phyloP scores from a whole-genome alignment of 192 early-diverging fungal genomes.

The Helicostylum pulchrum region DNA sequence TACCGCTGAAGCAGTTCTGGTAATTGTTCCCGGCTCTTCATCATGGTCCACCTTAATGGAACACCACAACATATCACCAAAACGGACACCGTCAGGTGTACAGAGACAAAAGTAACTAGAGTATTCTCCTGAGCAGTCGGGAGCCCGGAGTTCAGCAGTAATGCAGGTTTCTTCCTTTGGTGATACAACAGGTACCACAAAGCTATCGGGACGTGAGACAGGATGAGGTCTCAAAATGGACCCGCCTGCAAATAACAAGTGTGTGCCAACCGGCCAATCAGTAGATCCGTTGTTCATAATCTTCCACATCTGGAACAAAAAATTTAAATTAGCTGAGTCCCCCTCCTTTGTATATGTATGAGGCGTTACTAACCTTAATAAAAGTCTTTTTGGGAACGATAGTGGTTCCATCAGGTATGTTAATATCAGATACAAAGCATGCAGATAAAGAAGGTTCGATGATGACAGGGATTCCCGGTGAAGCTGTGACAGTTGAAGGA shows the following conservation, averaged over 20 bases:
- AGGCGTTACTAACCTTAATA: constrained; percentile 39
- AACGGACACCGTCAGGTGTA: constrained; percentile 53
- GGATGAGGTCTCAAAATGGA: constrained; percentile 35
- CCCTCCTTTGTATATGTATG: not conserved
- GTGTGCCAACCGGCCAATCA: constrained; percentile 60
- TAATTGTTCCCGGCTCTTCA: not conserved
- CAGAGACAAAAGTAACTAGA: constrained; percentile 62
- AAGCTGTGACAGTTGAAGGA: not conserved
- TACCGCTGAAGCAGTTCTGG: not conserved
- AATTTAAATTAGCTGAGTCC: not conserved
- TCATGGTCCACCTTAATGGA: constrained; percentile 45
- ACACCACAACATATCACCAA: constrained; percentile 69
- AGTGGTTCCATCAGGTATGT: constrained; percentile 59
- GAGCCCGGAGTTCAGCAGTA: constrained; percentile 64
- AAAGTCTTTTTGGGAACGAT: constrained; percentile 54
- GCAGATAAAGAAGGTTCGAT: constrained; percentile 25
- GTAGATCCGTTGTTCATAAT: constrained; percentile 55
- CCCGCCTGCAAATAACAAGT: constrained; percentile 55
- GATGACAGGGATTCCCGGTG: not conserved
- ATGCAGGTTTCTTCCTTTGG: constrained; percentile 54
- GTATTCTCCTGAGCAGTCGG: constrained; percentile 53
- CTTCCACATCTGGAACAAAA: constrained; percentile 60
- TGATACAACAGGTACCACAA: constrained; percentile 45
- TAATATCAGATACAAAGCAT: constrained; percentile 64
- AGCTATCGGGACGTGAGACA: constrained; percentile 40